Percentiles rank a stretch among this genome's conserved stretches.
Conservation (phyloP, 164 flowering plant genomes). For the Stephania cephalantha region DNA sequence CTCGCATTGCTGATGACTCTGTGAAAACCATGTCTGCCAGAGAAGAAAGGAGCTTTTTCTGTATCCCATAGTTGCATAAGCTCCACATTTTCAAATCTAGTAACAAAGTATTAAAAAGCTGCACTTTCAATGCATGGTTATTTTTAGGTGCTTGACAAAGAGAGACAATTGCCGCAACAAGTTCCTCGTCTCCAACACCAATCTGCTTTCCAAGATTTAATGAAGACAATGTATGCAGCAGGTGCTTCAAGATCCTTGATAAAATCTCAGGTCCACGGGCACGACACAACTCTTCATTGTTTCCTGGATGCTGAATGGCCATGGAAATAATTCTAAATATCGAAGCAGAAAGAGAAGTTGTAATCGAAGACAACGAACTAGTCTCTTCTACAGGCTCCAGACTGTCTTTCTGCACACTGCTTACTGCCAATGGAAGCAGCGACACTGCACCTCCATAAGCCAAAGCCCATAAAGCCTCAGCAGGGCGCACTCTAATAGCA, state of each 20-base stretch:
- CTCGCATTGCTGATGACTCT: slow-evolving; percentile 84
- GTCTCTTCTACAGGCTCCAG: slow-evolving; percentile 64
- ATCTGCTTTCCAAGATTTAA: slow-evolving; percentile 45
- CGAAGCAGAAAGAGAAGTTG: slow-evolving; percentile 77
- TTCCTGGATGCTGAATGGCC: slow-evolving; percentile 81
- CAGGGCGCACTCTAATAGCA: slow-evolving; percentile 75
- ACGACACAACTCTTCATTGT: slow-evolving; percentile 81
- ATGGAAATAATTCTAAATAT: slow-evolving; percentile 76
- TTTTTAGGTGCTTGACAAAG: slow-evolving; percentile 82
- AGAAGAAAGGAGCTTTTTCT: slow-evolving; percentile 94
- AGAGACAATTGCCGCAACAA: slow-evolving; percentile 85
- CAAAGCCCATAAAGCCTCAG: slow-evolving; percentile 91
- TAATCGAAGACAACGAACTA: slow-evolving; percentile 47
- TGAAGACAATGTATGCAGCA: slow-evolving; percentile 67
- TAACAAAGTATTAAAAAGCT: slow-evolving; percentile 75
- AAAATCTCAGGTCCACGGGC: slow-evolving; percentile 82
- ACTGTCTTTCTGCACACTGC: slow-evolving; percentile 59
- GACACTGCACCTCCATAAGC: slow-evolving; percentile 96
- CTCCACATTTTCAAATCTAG: slow-evolving; percentile 95
- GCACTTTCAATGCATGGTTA: slow-evolving; percentile 79
- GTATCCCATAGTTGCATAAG: slow-evolving; percentile 89
- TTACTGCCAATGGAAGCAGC: slow-evolving; percentile 76
- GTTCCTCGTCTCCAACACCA: slow-evolving; percentile 89
- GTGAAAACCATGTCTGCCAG: slow-evolving; percentile 99
- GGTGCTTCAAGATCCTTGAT: slow-evolving; percentile 67